Evolutionary conservation across 2,329 filamentous ascomycete genomes (phyloP).

Genomic region (Chaetomium olivaceum): DNA sequence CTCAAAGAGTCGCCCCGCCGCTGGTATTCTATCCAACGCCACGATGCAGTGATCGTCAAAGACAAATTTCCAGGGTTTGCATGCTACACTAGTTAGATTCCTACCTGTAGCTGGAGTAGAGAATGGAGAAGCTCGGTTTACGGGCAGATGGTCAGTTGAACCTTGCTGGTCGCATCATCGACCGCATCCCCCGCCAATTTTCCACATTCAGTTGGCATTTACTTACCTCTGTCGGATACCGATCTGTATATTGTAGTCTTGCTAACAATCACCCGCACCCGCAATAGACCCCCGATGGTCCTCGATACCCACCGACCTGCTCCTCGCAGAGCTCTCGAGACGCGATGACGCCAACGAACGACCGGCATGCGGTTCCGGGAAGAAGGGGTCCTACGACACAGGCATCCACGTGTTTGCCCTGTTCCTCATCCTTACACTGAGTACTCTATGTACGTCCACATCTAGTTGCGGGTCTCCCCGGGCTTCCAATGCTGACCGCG

Average conservation of each 20-base stretch:
- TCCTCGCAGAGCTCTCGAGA: slow-evolving; percentile 54
- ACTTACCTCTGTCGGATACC: background rate
- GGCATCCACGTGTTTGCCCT: slow-evolving; percentile 67
- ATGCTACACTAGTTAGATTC: background rate
- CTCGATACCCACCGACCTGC: slow-evolving; percentile 52
- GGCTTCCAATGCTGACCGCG: slow-evolving; percentile 10
- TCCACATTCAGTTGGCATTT: background rate
- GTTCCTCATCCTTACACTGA: slow-evolving; percentile 63
- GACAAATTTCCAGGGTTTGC: background rate
- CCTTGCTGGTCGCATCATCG: background rate
- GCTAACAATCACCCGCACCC: background rate
- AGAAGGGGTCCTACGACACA: slow-evolving; percentile 63
- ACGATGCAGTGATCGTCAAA: slow-evolving; percentile 20
- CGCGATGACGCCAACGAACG: slow-evolving; percentile 44
- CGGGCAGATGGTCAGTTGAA: slow-evolving; percentile 24
- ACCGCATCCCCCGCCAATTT: background rate
- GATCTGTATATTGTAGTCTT: no score
- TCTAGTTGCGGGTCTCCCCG: background rate
- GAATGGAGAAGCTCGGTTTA: slow-evolving; percentile 25
- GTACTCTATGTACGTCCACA: slow-evolving; percentile 52
- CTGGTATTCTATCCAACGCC: background rate
- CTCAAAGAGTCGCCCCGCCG: slow-evolving; percentile 6
- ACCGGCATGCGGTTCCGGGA: slow-evolving; percentile 55
- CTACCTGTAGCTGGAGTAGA: background rate
- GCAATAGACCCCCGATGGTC: slow-evolving; percentile 45